Base-by-base conservation (phyloP, 371 early-diverging fungal species). In the Mucor racemosus region DNA sequence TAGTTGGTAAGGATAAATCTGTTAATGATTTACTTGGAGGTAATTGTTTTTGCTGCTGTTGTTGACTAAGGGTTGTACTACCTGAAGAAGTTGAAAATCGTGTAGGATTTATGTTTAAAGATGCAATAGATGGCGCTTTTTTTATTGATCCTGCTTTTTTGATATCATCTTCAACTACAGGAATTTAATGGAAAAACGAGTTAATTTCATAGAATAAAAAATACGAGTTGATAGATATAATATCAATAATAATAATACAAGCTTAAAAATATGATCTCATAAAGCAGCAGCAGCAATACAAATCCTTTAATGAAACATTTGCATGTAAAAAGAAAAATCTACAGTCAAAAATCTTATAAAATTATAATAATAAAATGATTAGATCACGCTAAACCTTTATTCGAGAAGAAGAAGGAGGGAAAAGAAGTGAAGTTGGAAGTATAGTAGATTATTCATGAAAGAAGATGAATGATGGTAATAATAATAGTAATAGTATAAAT, bases 41-140 rank as follows among this genome's bases (percentile, higher is more conserved):
- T 31, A 53, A n/a, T 7, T 44, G 44, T 14, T 40, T 6, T 19
- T 60, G 61, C 14, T 34, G 38, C 26, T 31, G 58, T 15, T 35
- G 60, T 13, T 41, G 39, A 19, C 31, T 31, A 31, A 31, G 40
- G 1, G 34, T 17, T 33, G 42, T 60, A 15, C 57, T 17, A n/a
- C 35, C n/a, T 0, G 60, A 60, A 33, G 60, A 60, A 33, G 26
- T 64, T 1, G 77, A 77, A 11, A 62, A 57, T 42, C 73, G 58
- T 11, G 69, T 36, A 19, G 65, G 38, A 40, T 58, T 56, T 35
- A 44, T 62, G 48, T 42, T 70, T 1, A 62, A 19, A 11, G 76
- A 80, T 19, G 71, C 57, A 36, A 74, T 77, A 0, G 80, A 77
- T 2, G 76, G 71, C 17, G 44, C 19, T n/a, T 64, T 66, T 34